Evolutionary conservation across 176 grass and related monocot species (phyloP).

Genomic region (Avena insularis): DNA sequence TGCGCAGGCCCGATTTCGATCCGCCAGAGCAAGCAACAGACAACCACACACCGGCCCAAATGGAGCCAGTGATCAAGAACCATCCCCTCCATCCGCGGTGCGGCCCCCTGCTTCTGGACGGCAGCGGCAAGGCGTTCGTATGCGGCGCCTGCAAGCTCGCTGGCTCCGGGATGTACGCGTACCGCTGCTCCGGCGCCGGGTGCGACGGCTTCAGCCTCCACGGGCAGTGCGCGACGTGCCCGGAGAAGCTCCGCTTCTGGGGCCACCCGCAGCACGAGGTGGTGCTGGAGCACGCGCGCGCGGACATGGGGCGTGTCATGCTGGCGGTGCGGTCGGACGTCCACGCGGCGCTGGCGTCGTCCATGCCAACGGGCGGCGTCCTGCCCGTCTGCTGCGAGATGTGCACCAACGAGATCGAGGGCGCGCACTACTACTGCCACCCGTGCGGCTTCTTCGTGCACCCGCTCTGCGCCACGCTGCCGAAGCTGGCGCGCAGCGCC

Average conservation of each 20-base stretch:
- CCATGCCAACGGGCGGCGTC: not conserved
- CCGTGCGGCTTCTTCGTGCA: not conserved
- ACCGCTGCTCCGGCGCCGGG: not conserved
- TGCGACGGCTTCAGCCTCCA: not conserved
- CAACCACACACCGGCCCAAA: too few species aligned
- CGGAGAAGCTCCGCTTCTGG: not conserved
- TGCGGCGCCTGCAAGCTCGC: not conserved
- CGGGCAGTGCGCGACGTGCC: slow-evolving; percentile 13
- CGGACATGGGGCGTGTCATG: not conserved
- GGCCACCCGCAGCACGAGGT: slow-evolving; percentile 8
- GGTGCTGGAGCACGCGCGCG: not conserved
- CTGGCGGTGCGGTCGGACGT: not conserved
- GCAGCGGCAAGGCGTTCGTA: too few species aligned
- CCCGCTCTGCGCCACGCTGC: not conserved
- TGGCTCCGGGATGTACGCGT: not conserved
- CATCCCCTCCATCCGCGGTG: too few species aligned
- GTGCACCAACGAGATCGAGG: not conserved
- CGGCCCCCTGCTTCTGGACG: too few species aligned
- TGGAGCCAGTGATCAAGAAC: too few species aligned
- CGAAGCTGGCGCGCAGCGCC: not conserved
- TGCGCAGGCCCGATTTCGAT: too few species aligned
- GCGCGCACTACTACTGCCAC: not conserved
- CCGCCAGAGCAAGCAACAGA: too few species aligned
- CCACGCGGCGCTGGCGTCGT: not conserved
- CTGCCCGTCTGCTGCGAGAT: not conserved